A percentile compares a stretch with the other conserved stretches of the same genome.
These are phyloP conservation scores for Skeletonema costatum DNA, from an alignment of 108 stramenopile species.

Conservation along the genomic window DNA sequence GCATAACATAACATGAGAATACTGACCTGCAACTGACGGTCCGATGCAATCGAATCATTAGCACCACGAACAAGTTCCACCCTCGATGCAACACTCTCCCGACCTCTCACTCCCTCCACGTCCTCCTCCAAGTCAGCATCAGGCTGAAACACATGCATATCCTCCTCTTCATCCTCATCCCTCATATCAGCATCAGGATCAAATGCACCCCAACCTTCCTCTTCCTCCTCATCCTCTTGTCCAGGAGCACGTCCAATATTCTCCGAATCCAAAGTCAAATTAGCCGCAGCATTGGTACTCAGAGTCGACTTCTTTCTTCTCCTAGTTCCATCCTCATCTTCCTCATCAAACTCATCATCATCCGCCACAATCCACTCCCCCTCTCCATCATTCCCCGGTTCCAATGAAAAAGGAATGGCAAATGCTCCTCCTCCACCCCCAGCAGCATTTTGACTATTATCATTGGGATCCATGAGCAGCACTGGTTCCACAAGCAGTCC, in stretches of 20 bases:
- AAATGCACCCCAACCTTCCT: slow-evolving; percentile 85
- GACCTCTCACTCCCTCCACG: slow-evolving; percentile 29
- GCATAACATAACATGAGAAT: not conserved
- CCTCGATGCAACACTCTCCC: slow-evolving; percentile 58
- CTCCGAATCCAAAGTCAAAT: slow-evolving; percentile 34
- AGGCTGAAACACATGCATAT: slow-evolving; percentile 50
- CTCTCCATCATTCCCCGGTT: slow-evolving; percentile 41
- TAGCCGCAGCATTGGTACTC: slow-evolving; percentile 9
- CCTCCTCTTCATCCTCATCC: slow-evolving; percentile 54
- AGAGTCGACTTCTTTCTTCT: slow-evolving; percentile 10
- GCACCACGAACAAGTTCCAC: slow-evolving; percentile 82
- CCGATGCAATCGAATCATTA: slow-evolving; percentile 45
- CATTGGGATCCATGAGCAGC: slow-evolving; percentile 40
- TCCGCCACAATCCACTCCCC: slow-evolving; percentile 78
- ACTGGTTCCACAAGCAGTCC: slow-evolving; percentile 46
- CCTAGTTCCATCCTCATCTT: slow-evolving; percentile 12
- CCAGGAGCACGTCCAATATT: slow-evolving; percentile 7
- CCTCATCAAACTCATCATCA: slow-evolving; percentile 49
- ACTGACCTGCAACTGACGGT: slow-evolving; percentile 56
- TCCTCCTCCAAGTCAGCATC: slow-evolving; percentile 41
- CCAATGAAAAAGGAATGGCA: slow-evolving; percentile 53
- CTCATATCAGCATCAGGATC: slow-evolving; percentile 81
- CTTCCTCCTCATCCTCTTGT: slow-evolving; percentile 53
- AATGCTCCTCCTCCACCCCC: slow-evolving; percentile 21
- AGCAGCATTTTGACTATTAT: slow-evolving; percentile 26